Evolutionary conservation across 192 early-diverging fungal species (phyloP), one percentile per base, ranked within the genome.

Genomic region (Backusella psychrophila): DNA sequence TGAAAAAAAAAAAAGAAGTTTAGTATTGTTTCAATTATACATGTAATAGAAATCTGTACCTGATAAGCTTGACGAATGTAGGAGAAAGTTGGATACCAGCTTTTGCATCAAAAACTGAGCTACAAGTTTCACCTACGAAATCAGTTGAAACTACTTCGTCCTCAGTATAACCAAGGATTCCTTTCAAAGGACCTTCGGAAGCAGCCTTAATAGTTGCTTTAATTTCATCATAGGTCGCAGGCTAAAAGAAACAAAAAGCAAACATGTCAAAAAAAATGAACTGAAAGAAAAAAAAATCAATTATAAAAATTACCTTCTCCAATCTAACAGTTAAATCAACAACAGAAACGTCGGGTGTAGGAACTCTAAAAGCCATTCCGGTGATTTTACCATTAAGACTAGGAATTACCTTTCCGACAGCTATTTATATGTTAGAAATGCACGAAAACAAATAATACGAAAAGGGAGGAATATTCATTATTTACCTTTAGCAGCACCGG

Each of bases 341-440:
- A 67, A 99, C 95, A 33, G 96, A 98, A 71, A 99, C 98, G 81
- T 98, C 95, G 83, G 94, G 87, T 81, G 91, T 94, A 46, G 93
- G 91, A 75, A 99, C 94, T 88, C 96, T 95, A 90, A 99, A 97
- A 74, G 96, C 91, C 96, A 99, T 97, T 80, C 96, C 96, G 63
- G 98, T 98, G 73, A 98, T 86, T 89, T 97, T 98, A 33, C 46
- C 70, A 70, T 72, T 95, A 76, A 98, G 89, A 53, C 85, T 81
- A 72, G 98, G 98, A 72, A 99, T 94, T 68, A 99, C 96, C 91
- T 97, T 97, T 71, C 96, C 96, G 83, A 99, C 98, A 72, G 98
- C 96, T 56, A 9, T 23, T 56, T 23, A 56, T 21, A 23, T 56
- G 53, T 56, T 56, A 56, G 53, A 56, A 56, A 56, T 56, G 19